Percentiles rank a stretch among this genome's conserved stretches.
Conservation (phyloP, 495 filamentous ascomycete genomes). For the Penicillium flavigenum region DNA sequence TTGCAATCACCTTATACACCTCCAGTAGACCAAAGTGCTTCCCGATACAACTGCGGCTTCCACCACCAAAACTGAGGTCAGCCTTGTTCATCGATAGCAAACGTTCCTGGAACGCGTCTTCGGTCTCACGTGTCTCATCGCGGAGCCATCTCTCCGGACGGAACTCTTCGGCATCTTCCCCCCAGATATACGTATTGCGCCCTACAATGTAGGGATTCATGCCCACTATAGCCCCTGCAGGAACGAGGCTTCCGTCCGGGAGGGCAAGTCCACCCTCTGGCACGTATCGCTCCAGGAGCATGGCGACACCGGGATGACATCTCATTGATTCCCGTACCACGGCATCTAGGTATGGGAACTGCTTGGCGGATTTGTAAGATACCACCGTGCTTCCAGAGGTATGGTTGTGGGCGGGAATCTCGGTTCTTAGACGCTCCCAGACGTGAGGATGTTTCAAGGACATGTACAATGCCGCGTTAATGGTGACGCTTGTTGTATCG, state of each 20-base stretch:
- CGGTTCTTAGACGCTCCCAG: conserved; percentile 32
- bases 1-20: conserved; percentile 56
- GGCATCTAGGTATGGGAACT: conserved; percentile 56
- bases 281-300: conserved; percentile 51
- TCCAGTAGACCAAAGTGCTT: conserved; percentile 56
- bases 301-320: conserved; percentile 53
- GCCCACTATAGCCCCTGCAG: conserved; percentile 43
- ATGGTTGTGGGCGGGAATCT: conserved; percentile 19
- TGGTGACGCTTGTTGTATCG: conserved; percentile 39
- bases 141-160: conserved; percentile 67
- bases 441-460: conserved; percentile 35
- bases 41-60: conserved; percentile 55
- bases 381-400: conserved; percentile 19
- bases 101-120: conserved; percentile 51
- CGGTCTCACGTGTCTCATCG: conserved; percentile 39
- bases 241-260: conserved; percentile 51
- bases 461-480: conserved; percentile 43
- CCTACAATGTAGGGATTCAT: conserved; percentile 56
- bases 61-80: conserved; percentile 52
- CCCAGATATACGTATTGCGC: conserved; percentile 56
- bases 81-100: conserved; percentile 30
- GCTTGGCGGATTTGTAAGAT: conserved; percentile 45
- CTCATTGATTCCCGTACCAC: conserved; percentile 64
- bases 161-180: conserved; percentile 60
- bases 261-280: conserved; percentile 54